Conservation (phyloP, 805 yeast species). For the Metschnikowia drakensbergensis region DNA sequence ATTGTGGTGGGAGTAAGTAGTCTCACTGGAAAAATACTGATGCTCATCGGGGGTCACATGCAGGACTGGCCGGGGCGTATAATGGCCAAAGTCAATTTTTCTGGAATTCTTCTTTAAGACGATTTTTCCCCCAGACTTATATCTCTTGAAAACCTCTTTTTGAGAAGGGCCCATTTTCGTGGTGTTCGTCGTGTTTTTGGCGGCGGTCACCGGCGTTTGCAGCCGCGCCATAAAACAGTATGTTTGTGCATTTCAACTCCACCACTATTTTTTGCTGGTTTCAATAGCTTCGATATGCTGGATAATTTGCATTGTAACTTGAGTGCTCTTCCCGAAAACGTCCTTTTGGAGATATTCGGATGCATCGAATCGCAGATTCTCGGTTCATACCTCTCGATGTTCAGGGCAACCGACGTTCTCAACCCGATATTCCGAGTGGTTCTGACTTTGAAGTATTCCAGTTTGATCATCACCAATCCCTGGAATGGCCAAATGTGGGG, state of each 20-base stretch:
- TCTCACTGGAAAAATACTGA: constrained; percentile 7
- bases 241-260: neutral
- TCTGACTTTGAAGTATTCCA: constrained; percentile 5
- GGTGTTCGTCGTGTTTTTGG: neutral
- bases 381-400: neutral
- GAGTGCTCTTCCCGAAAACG: neutral
- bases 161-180: neutral
- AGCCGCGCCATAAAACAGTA: neutral
- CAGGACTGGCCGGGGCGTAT: neutral
- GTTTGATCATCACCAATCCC: constrained; percentile 5
- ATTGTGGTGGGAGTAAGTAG: constrained; percentile 32
- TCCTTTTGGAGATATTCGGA: constrained; percentile 3
- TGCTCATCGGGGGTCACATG: constrained; percentile 15
- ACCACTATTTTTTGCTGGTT: neutral
- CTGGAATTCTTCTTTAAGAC: too few species aligned
- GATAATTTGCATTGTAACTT: neutral
- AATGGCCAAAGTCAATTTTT: too few species aligned
- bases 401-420: neutral
- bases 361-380: constrained; percentile 1
- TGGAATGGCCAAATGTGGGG: constrained; percentile 7
- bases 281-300: constrained; percentile 3
- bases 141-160: too few species aligned
- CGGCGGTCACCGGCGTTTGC: neutral
- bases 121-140: too few species aligned
- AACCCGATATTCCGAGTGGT: constrained; percentile 4